Percentiles rank a stretch among this genome's conserved stretches.
Evolutionary conservation across 2,329 filamentous ascomycete species (phyloP).

Genomic region (Cladophialophora immunda): DNA sequence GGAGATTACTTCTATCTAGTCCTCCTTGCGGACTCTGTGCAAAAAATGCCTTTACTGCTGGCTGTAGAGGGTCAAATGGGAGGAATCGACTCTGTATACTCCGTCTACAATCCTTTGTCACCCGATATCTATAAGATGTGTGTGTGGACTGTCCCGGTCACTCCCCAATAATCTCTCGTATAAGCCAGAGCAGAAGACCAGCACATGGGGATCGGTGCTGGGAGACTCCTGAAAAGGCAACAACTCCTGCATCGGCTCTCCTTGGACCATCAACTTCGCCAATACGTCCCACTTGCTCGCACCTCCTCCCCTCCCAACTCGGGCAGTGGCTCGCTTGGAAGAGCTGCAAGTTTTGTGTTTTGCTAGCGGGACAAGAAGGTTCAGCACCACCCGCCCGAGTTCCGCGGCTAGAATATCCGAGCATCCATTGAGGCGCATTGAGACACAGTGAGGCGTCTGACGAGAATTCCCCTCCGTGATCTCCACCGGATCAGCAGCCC

Average conservation of each 20-base stretch:
- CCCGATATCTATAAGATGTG: no score
- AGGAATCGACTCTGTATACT: neutral
- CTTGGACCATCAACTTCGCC: neutral
- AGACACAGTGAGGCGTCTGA: neutral
- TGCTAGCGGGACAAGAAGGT: neutral
- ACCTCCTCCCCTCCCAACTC: neutral
- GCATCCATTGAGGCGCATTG: no score
- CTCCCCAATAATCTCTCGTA: no score
- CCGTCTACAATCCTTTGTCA: neutral
- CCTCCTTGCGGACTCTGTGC: neutral
- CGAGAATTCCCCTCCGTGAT: neutral
- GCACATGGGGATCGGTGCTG: no score
- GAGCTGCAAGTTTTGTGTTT: neutral
- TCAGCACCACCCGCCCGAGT: neutral
- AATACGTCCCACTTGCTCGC: neutral
- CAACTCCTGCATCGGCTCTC: neutral
- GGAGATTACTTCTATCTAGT: neutral
- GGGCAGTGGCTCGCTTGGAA: neutral
- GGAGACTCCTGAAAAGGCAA: neutral
- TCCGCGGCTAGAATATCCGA: neutral
- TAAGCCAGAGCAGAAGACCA: no score
- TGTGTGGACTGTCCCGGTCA: no score
- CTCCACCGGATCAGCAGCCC: neutral
- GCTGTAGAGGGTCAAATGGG: neutral
- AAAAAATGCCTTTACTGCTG: neutral